These are phyloP conservation scores for Cytospora schulzeri DNA, from an alignment of 2,329 filamentous ascomycete species.

Conservation along the genomic window DNA sequence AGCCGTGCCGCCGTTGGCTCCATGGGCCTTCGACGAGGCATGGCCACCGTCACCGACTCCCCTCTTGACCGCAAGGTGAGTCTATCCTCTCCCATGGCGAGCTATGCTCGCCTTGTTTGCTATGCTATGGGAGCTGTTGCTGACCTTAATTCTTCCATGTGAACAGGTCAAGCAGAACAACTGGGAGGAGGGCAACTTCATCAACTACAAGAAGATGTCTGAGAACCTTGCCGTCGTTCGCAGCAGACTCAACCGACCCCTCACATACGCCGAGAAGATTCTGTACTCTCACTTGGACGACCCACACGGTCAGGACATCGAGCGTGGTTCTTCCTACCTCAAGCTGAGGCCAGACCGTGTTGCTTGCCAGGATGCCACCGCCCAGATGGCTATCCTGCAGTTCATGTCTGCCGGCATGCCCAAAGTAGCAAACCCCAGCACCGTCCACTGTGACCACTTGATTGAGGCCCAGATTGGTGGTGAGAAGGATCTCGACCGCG, in stretches of 20 bases:
- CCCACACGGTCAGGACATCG: slow-evolving; percentile 91
- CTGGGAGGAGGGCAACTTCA: slow-evolving; percentile 93
- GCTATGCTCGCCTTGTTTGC: slow-evolving; percentile 1
- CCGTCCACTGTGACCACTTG: slow-evolving; percentile 98
- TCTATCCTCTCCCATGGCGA: slow-evolving; percentile 12
- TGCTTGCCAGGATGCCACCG: slow-evolving; percentile 98
- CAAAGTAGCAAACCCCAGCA: slow-evolving; percentile 88
- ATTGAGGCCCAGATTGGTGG: slow-evolving; percentile 97
- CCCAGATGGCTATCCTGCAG: slow-evolving; percentile 99
- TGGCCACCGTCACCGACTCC: slow-evolving; percentile 85
- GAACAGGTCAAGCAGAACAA: slow-evolving; percentile 86
- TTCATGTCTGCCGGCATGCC: slow-evolving; percentile 99
- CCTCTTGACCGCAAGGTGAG: slow-evolving; percentile 86
- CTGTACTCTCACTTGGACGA: slow-evolving; percentile 98
- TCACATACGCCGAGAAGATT: slow-evolving; percentile 97
- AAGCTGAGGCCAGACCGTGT: slow-evolving; percentile 97
- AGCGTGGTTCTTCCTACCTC: slow-evolving; percentile 93
- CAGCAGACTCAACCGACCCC: slow-evolving; percentile 83
- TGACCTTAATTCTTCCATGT: slow-evolving; percentile 22
- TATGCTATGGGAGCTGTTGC: slow-evolving; percentile 7
- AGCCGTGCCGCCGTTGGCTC: slow-evolving; percentile 59
- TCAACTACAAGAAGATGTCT: slow-evolving; percentile 99
- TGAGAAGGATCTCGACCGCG: slow-evolving; percentile 88
- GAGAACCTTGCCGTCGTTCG: slow-evolving; percentile 95
- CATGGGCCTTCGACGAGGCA: slow-evolving; percentile 64